Conservation (phyloP, 768 basidiomycete genomes). For the Omphalotus guepiniiformis region DNA sequence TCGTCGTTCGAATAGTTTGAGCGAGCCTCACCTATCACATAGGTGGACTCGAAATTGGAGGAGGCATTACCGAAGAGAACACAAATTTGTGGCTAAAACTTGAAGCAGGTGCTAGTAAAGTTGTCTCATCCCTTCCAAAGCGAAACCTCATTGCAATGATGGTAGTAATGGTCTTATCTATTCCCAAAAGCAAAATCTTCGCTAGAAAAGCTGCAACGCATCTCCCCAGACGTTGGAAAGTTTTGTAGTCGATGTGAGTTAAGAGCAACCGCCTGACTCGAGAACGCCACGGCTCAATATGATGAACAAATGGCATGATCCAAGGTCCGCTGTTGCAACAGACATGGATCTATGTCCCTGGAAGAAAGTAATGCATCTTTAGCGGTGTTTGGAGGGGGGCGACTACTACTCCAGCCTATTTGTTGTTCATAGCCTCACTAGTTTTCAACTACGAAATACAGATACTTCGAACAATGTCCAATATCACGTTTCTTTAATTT, state of each 20-base stretch:
- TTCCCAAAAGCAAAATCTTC: constrained; percentile 85
- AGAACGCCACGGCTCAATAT: no score
- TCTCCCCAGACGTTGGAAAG: constrained; percentile 64
- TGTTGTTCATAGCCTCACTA: no score
- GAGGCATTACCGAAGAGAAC: constrained; percentile 82
- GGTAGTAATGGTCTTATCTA: constrained; percentile 95
- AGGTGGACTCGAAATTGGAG: constrained; percentile 89
- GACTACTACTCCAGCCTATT: no score
- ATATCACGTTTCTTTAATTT: no score
- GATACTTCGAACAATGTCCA: no score
- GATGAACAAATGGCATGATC: constrained; percentile 98
- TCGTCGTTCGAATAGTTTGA: constrained; percentile 2
- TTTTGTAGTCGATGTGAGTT: constrained; percentile 95
- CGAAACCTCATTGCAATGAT: constrained; percentile 51
- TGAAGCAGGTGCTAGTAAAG: constrained; percentile 90
- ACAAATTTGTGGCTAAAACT: constrained; percentile 83
- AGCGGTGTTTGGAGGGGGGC: no score
- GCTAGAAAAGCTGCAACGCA: constrained; percentile 56
- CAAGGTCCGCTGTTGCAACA: constrained; percentile 54
- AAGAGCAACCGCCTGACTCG: constrained; percentile 16
- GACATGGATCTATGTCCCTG: no score
- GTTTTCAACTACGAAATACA: no score
- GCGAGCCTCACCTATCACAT: constrained; percentile 13
- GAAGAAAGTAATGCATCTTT: no score
- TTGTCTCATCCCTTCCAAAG: constrained; percentile 12